Evolutionary conservation across 768 basidiomycete genomes (phyloP).

Genomic region (Tubosaeta sp.): DNA sequence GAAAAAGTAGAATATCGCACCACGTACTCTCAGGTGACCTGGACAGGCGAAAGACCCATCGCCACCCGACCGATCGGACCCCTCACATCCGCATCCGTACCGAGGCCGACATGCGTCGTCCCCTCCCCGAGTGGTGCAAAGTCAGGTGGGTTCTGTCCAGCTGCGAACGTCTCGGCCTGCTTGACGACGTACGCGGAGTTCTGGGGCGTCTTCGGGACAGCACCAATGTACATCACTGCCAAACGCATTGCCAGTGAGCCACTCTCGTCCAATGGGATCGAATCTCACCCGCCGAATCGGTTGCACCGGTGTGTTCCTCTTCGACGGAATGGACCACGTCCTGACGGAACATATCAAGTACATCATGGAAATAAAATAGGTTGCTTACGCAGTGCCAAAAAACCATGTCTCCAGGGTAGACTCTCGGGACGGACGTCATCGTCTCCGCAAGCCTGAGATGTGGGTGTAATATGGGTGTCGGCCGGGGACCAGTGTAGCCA

Average conservation of each 20-base stretch:
- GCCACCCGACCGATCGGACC: conserved; percentile 33
- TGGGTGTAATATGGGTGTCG: conserved; percentile 57
- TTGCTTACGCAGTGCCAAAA: conserved; percentile 67
- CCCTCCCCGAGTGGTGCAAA: conserved; percentile 51
- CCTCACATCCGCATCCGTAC: conserved; percentile 36
- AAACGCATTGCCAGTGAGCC: background rate
- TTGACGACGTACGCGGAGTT: conserved; percentile 58
- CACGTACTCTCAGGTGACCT: conserved; percentile 6
- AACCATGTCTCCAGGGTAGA: conserved; percentile 72
- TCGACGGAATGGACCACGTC: conserved; percentile 48
- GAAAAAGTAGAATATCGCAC: background rate
- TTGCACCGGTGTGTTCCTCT: conserved; percentile 46
- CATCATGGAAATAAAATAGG: background rate
- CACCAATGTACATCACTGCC: conserved; percentile 74
- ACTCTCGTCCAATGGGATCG: background rate
- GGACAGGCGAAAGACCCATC: conserved; percentile 39
- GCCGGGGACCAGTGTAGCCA: conserved; percentile 39
- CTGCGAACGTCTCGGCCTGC: conserved; percentile 60
- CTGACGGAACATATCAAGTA: conserved; percentile 15
- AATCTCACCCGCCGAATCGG: conserved; percentile 51
- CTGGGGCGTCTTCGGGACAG: conserved; percentile 59
- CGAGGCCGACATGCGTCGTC: conserved; percentile 36
- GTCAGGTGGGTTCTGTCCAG: conserved; percentile 64
- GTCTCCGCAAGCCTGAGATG: conserved; percentile 59
- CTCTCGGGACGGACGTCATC: conserved; percentile 69